Base-by-base conservation (phyloP, 108 stramenopile genomes). In the Cyclotella atomus region DNA sequence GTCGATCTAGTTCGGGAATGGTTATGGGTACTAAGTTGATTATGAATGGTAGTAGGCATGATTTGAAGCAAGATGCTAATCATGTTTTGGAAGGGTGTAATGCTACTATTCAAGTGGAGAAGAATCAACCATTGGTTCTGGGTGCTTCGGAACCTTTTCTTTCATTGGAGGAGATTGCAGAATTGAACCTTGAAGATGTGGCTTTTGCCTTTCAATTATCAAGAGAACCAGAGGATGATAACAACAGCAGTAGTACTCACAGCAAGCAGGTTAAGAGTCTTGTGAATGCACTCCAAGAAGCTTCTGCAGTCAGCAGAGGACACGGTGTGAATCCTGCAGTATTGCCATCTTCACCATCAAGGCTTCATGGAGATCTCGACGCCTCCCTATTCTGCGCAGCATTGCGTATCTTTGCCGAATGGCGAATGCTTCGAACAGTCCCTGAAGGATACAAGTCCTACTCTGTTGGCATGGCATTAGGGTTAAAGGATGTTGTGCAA, bases 371-470 rank as follows among this genome's bases (percentile, higher is more conserved):
- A 27, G 9, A 87, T 59, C 64, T 90, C 2, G 89, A 90, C 60
- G 85, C 89, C 27, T 63, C 88, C 12, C 36, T 70, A 29, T 92
- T 89, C 71, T 85, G 83, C 38, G 87, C 89, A 27, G 86, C 82
- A 49, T 83, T 93, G 77, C 54, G 88, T 33, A 70, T 88, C 20
- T 90, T 90, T 68, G 87, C 89, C 7, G 88, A 93, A 66, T 93
- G 88, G 87, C 68, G 91, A n/a, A 73, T 89, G 30, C 61, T 89
- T 14, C 84, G 88, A n/a, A 86, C 85, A 63, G 86, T 93, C 2
- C 91, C 91, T 24, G 78, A 82, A 19, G 86, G 86, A 3, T 89
- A 89, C 81, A 89, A 88, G 52, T 82, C 83, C 14, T 92, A 87
- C 73, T 78, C 86, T 6, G 87, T 89, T n/a, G 88, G 88, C 2